Conservation (phyloP, 306 rosid genomes). For the Ormosia semicastrata region DNA sequence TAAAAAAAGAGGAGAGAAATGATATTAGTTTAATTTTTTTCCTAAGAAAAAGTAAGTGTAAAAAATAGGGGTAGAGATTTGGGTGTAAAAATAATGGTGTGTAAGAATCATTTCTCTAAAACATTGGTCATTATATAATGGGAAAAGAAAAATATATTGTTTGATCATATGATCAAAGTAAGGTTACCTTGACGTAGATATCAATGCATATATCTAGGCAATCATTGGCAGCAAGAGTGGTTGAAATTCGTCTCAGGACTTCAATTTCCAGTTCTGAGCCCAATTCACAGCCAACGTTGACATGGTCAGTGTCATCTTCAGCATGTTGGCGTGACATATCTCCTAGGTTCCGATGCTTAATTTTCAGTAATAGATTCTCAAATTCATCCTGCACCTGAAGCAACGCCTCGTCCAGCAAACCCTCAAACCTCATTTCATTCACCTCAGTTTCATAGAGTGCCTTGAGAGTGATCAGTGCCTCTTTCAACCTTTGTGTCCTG, state of each 20-base stretch:
- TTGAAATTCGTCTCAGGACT: constrained; percentile 55
- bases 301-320: constrained; percentile 11
- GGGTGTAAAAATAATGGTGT: too few species aligned
- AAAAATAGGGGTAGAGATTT: too few species aligned
- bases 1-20: too few species aligned
- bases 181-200: constrained; percentile 71
- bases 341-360: constrained; percentile 47
- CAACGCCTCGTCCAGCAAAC: constrained; percentile 73
- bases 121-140: too few species aligned
- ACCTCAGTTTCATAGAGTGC: constrained; percentile 75
- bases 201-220: constrained; percentile 90
- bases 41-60: too few species aligned
- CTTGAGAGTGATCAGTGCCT: constrained; percentile 66
- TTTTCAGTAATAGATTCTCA: constrained; percentile 50
- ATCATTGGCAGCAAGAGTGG: constrained; percentile 65
- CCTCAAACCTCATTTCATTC: constrained; percentile 78
- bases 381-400: constrained; percentile 77
- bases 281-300: constrained; percentile 31
- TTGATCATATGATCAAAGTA: background rate
- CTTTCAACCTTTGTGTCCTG: constrained; percentile 57
- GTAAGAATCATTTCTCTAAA: too few species aligned
- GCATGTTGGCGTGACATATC: constrained; percentile 1
- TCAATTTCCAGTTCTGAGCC: constrained; percentile 62
- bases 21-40: too few species aligned
- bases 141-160: too few species aligned